phyloP scores from a whole-genome alignment of 1,284 basidiomycete genomes.

The Trametes hirsuta region DNA sequence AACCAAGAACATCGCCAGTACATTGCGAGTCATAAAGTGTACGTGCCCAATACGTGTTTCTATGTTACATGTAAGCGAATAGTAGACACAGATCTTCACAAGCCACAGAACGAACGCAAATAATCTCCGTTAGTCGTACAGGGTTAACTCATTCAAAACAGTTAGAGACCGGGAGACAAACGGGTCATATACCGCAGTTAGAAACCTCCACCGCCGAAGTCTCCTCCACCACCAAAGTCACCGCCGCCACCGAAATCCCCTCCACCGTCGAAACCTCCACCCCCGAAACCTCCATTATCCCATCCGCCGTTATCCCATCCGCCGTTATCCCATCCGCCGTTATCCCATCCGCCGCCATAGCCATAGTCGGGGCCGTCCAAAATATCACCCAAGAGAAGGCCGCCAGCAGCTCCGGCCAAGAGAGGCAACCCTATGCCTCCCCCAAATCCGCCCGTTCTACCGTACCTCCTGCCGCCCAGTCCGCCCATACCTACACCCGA shows the following conservation, averaged over 20 bases:
- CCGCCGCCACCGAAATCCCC: too few relatives aligned
- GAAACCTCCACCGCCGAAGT: constrained; percentile 12
- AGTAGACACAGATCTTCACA: too few relatives aligned
- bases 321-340: neutral
- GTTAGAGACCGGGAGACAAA: too few relatives aligned
- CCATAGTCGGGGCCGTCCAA: constrained; percentile 32
- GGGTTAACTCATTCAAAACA: neutral
- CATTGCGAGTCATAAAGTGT: too few relatives aligned
- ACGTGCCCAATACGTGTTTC: too few relatives aligned
- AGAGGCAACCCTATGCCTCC: constrained; percentile 52
- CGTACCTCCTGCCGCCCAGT: neutral
- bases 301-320: constrained; percentile 13
- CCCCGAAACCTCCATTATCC: constrained; percentile 14
- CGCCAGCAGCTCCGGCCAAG: constrained; percentile 63
- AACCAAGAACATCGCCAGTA: too few relatives aligned
- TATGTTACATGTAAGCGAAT: too few relatives aligned
- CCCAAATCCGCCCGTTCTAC: constrained; percentile 15
- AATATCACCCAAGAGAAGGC: constrained; percentile 57
- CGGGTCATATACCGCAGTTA: neutral
- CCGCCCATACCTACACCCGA: constrained; percentile 14
- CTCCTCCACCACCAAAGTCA: neutral
- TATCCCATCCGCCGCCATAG: too few relatives aligned
- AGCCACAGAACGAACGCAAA: too few relatives aligned
- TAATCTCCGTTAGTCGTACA: too few relatives aligned
- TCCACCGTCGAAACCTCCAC: constrained; percentile 2